Conservation (phyloP, 169 alveolate species). For the Blepharisma undulans region DNA sequence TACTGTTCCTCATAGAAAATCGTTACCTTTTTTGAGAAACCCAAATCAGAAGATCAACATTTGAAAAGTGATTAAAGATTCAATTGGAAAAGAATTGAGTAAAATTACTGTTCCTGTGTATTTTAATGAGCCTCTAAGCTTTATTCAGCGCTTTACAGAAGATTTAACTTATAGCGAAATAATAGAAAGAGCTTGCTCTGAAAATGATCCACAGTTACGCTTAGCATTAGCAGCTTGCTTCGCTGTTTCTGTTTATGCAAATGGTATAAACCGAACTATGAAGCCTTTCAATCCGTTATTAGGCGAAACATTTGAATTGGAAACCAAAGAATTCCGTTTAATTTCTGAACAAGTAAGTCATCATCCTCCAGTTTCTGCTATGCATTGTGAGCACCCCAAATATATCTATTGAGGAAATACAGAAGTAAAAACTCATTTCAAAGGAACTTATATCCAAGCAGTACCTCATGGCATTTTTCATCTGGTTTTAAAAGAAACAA, state of each 20-base stretch:
- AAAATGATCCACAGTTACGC: constrained; percentile 79
- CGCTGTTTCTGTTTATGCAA: constrained; percentile 86
- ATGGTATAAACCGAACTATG: constrained; percentile 87
- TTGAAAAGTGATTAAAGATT: constrained; percentile 94
- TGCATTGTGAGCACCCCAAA: constrained; percentile 84
- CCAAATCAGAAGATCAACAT: constrained; percentile 65
- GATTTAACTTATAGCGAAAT: constrained; percentile 91
- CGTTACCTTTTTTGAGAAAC: constrained; percentile 53
- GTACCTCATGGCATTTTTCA: constrained; percentile 10
- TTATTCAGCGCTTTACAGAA: constrained; percentile 94
- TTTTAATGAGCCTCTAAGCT: constrained; percentile 95
- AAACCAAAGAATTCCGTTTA: constrained; percentile 87
- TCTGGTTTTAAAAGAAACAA: constrained; percentile 49
- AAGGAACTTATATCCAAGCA: constrained; percentile 88
- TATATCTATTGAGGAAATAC: constrained; percentile 82
- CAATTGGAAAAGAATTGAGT: constrained; percentile 96
- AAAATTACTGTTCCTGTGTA: constrained; percentile 96
- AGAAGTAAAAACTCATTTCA: constrained; percentile 76
- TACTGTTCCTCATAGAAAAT: constrained; percentile 29
- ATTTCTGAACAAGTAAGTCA: constrained; percentile 93
- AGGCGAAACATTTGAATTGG: constrained; percentile 96
- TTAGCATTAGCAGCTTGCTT: constrained; percentile 88
- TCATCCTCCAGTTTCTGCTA: constrained; percentile 96
- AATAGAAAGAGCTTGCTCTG: constrained; percentile 68
- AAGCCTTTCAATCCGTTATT: constrained; percentile 96